Percentiles rank a stretch among this genome's conserved stretches.
Conservation (phyloP, 176 grass and related monocot species). For the Luzula sylvatica region DNA sequence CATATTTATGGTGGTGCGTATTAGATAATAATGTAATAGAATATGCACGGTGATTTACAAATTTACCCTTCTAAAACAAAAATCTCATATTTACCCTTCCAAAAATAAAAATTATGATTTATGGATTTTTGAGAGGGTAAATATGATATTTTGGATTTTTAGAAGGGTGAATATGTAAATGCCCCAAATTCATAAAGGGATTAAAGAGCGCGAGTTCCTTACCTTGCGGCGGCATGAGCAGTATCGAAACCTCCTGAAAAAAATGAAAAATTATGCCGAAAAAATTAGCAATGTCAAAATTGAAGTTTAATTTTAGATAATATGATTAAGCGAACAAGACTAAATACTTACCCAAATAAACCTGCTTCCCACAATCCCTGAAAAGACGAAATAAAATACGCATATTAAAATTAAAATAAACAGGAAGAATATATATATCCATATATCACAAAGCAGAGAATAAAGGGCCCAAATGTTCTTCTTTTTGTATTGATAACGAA, state of each 20-base stretch:
- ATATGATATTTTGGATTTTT: background rate
- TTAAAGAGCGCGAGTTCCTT: background rate
- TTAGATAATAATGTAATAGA: background rate
- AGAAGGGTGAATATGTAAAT: background rate
- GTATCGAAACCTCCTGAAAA: slow-evolving; percentile 94
- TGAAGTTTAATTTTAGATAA: background rate
- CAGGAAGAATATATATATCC: background rate
- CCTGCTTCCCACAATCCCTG: slow-evolving; percentile 98
- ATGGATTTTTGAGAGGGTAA: background rate
- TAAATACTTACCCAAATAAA: slow-evolving; percentile 65
- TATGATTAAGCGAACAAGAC: slow-evolving; percentile 5
- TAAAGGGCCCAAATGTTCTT: too few species aligned
- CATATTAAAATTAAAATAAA: slow-evolving; percentile 19
- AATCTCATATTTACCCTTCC: too few species aligned
- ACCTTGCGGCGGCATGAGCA: slow-evolving; percentile 88
- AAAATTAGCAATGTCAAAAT: background rate
- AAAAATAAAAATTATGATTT: background rate
- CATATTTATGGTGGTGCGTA: too few species aligned
- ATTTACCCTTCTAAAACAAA: background rate
- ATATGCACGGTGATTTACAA: background rate
- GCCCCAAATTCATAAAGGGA: background rate
- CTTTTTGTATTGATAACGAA: background rate
- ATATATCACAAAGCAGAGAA: background rate
- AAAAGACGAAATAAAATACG: background rate
- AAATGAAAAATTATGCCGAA: slow-evolving; percentile 7